Evolutionary conservation across 1,284 basidiomycete species (phyloP), one percentile per base, ranked within the genome.

Genomic region (Cryptococcus sp.): DNA sequence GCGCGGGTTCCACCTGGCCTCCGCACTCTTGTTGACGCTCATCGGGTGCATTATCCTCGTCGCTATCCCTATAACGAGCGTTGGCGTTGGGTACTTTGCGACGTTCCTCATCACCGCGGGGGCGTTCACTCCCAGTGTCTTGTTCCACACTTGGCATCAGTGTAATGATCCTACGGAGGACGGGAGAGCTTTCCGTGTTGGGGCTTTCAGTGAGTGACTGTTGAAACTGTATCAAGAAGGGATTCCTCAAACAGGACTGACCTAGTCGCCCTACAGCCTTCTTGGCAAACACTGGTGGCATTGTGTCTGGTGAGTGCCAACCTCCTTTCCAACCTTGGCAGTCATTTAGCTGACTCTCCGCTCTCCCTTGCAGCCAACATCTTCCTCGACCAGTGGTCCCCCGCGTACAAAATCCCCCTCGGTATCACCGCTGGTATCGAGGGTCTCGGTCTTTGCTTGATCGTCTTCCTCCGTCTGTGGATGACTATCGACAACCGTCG

Each of bases 71-170:
- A 53, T 64, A 23, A 56, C 50, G 28, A 56, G 52, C 24, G 52
- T 57, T 39, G 53, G 52, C 4, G 60, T 55, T 1, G 60, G 56
- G 28, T 67, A 69, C 55, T 65, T 67, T 50, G 65, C 65, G 16
- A 55, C 54, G 11, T 69, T 69, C 56, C 46, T 69, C n/a, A 66
- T 69, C 55, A 61, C 64, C 18, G 53, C 56, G 13, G 67, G 67
- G 9, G 49, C 65, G 4, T 62, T 57, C 24, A 67, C 64, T 2
- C 67, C 67, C 2, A 49, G 51, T 20, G 61, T 66, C 12, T 44
- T 65, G 13, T 66, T 66, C 57, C 63, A 66, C 45, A 57, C 61
- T 13, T 65, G 62, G 63, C 59, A 65, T 46, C 64, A 66, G 52
- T 56, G 50, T 39, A 68, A 68, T 51, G 62, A 64, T 37, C 55